Conservation (phyloP, 257 asterid species). For the Nicotiana knightiana region DNA sequence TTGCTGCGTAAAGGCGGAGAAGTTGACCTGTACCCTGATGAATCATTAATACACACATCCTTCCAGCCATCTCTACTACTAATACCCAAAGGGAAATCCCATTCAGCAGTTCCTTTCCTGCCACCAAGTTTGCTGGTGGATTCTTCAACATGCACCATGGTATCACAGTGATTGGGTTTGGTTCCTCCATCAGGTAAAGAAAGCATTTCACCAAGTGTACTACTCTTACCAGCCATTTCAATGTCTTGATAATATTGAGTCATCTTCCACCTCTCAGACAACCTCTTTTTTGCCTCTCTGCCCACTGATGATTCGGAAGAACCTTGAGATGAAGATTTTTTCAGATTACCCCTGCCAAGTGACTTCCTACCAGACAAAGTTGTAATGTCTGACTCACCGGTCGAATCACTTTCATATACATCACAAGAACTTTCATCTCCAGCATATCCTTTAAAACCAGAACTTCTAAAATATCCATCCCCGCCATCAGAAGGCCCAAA, state of each 20-base stretch:
- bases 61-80: constrained; percentile 86
- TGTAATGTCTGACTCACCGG: constrained; percentile 44
- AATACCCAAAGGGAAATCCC: constrained; percentile 48
- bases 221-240: constrained; percentile 48
- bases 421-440: constrained; percentile 90
- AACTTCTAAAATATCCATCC: constrained; percentile 28
- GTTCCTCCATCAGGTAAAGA: constrained; percentile 42
- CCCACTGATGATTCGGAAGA: constrained; percentile 47
- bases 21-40: constrained; percentile 53
- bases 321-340: constrained; percentile 35
- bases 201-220: constrained; percentile 86
- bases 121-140: constrained; percentile 19
- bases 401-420: constrained; percentile 65
- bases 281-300: constrained; percentile 69
- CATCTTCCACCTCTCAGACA: constrained; percentile 88
- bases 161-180: constrained; percentile 23
- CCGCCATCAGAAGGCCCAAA: constrained; percentile 28
- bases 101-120: constrained; percentile 22
- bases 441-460: constrained; percentile 58
- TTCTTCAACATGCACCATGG: constrained; percentile 25
- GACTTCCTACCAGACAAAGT: constrained; percentile 39
- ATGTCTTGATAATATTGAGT: constrained; percentile 47
- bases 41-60: constrained; percentile 38
- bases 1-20: constrained; percentile 41
- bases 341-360: constrained; percentile 29